These are phyloP conservation scores for Clarireedia sp. DNA, from an alignment of 2,329 filamentous ascomycete species.

Conservation along the genomic window DNA sequence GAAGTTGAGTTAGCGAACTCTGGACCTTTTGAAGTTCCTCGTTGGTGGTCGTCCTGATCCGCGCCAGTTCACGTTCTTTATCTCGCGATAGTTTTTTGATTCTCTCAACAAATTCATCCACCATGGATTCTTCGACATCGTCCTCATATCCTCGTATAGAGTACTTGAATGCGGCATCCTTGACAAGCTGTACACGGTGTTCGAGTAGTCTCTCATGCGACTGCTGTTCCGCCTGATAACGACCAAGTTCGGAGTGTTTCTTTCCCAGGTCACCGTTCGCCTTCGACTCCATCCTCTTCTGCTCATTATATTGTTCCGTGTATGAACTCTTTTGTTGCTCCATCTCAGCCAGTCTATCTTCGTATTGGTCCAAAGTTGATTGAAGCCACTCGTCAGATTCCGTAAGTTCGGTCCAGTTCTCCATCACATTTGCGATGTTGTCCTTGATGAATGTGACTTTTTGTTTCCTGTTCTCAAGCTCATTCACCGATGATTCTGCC, in stretches of 20 bases:
- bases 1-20: conserved; percentile 61
- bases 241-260: conserved; percentile 61
- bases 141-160: conserved; percentile 79
- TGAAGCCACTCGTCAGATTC: conserved; percentile 74
- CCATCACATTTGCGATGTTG: conserved; percentile 68
- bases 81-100: conserved; percentile 69
- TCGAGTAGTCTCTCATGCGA: conserved; percentile 75
- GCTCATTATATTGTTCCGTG: conserved; percentile 55
- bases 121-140: conserved; percentile 64
- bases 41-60: conserved; percentile 63
- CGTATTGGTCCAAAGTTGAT: conserved; percentile 66
- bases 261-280: conserved; percentile 40
- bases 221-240: conserved; percentile 76
- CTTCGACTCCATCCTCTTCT: conserved; percentile 44
- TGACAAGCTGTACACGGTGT: conserved; percentile 65
- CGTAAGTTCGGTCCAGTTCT: conserved; percentile 62
- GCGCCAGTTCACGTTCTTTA: conserved; percentile 71
- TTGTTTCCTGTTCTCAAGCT: conserved; percentile 68
- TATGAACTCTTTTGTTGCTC: conserved; percentile 55
- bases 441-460: conserved; percentile 62
- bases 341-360: conserved; percentile 62
- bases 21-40: conserved; percentile 70
- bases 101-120: conserved; percentile 69
- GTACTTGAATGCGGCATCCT: conserved; percentile 67
- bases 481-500: conserved; percentile 66